These are phyloP conservation scores for Thelonectria rubi DNA, from an alignment of 2,329 filamentous ascomycete genomes.

Conservation along the genomic window DNA sequence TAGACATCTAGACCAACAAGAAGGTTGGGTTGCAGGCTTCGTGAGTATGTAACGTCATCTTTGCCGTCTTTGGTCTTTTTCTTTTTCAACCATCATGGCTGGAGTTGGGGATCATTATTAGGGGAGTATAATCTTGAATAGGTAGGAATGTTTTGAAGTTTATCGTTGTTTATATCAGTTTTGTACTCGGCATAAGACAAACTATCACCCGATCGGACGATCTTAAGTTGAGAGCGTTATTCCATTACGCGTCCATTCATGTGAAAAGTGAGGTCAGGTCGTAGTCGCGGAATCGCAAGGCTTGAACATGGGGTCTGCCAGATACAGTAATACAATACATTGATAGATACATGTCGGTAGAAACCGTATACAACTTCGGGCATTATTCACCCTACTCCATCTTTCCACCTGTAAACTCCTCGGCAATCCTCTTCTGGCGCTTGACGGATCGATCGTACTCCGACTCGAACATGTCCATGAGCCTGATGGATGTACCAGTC, in stretches of 20 bases:
- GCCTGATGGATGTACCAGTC: slow-evolving; percentile 47
- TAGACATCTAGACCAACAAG: slow-evolving; percentile 13
- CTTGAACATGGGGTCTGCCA: slow-evolving; percentile 23
- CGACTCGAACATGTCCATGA: slow-evolving; percentile 49
- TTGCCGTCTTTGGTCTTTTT: background rate
- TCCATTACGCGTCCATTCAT: background rate
- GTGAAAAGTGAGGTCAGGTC: background rate
- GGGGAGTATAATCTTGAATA: background rate
- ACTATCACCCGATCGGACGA: background rate
- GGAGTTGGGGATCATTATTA: slow-evolving; percentile 15
- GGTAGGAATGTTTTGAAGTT: slow-evolving; percentile 2
- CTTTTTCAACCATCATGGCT: slow-evolving; percentile 1
- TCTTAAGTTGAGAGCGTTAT: background rate
- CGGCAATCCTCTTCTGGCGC: slow-evolving; percentile 64
- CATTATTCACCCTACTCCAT: slow-evolving; percentile 51
- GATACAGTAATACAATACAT: slow-evolving; percentile 37
- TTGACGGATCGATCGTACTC: slow-evolving; percentile 57
- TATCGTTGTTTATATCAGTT: slow-evolving; percentile 7
- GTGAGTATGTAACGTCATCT: background rate
- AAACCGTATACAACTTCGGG: slow-evolving; percentile 38
- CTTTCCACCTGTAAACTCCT: slow-evolving; percentile 68
- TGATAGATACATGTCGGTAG: slow-evolving; percentile 18
- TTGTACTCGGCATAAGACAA: background rate
- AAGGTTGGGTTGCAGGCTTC: slow-evolving; percentile 4
- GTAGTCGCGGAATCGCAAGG: background rate